These are phyloP conservation scores for Gamarada debralockiae DNA, from an alignment of 495 filamentous ascomycete species.

Conservation along the genomic window DNA sequence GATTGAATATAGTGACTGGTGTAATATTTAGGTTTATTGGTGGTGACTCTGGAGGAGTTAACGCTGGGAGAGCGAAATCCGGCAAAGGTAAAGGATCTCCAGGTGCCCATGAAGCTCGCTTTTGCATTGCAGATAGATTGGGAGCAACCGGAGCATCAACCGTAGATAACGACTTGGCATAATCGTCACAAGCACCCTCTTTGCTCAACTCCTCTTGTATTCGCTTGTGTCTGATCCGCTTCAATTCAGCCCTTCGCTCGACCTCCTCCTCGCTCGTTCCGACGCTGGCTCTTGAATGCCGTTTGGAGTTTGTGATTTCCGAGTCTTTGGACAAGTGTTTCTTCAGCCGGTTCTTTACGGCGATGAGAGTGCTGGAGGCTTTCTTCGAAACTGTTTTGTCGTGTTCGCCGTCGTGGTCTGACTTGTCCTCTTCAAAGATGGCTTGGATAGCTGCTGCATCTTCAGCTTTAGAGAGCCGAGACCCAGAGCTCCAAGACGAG, in stretches of 20 bases:
- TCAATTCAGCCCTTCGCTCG: constrained; percentile 46
- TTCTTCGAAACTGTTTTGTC: neutral
- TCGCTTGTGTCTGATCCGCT: constrained; percentile 43
- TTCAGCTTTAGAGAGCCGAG: constrained; percentile 1
- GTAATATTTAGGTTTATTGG: too few relatives aligned
- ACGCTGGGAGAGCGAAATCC: too few relatives aligned
- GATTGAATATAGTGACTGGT: constrained; percentile 1
- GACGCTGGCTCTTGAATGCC: constrained; percentile 36
- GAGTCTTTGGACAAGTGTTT: constrained; percentile 44
- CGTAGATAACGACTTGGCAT: constrained; percentile 24
- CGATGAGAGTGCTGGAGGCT: constrained; percentile 15
- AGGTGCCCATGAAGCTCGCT: constrained; percentile 3
- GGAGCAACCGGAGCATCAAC: neutral
- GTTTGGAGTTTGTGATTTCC: constrained; percentile 23
- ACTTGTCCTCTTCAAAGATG: constrained; percentile 22
- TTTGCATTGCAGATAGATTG: neutral
- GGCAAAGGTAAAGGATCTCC: constrained; percentile 2
- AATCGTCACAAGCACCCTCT: constrained; percentile 22
- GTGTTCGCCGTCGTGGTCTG: neutral
- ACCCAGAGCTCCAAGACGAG: constrained; percentile 10
- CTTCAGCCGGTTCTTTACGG: constrained; percentile 30
- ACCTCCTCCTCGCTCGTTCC: constrained; percentile 44
- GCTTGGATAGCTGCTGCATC: constrained; percentile 9
- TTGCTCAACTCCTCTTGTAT: constrained; percentile 49
- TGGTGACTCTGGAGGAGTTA: neutral